Evolutionary conservation across 306 rosid genomes (phyloP).

Genomic region (Trifolium repens): DNA sequence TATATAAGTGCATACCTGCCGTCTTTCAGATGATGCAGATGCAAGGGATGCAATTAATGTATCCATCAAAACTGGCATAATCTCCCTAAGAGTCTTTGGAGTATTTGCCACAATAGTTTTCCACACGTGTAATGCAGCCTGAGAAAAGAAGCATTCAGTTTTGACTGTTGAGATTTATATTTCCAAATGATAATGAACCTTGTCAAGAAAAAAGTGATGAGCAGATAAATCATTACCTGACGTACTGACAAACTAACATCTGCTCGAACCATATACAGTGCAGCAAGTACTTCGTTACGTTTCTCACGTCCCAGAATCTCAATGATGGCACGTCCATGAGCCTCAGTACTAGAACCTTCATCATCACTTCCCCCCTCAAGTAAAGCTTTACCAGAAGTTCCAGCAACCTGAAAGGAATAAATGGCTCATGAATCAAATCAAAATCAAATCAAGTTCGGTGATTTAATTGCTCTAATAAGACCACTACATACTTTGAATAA

Average conservation of each 20-base stretch:
- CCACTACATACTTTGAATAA: conserved; percentile 77
- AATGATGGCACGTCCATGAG: conserved; percentile 98
- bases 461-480: conserved; percentile 18
- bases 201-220: background rate
- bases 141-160: conserved; percentile 33
- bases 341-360: conserved; percentile 99
- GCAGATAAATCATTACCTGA: conserved; percentile 61
- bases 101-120: conserved; percentile 97
- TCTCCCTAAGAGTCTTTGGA: conserved; percentile 93
- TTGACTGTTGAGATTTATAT: background rate
- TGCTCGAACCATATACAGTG: conserved; percentile 94
- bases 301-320: conserved; percentile 88
- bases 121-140: conserved; percentile 99
- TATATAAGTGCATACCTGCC: conserved; percentile 66
- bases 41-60: conserved; percentile 96
- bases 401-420: conserved; percentile 80
- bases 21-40: conserved; percentile 90
- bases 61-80: conserved; percentile 96
- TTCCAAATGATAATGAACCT: background rate
- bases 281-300: conserved; percentile 94
- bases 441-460: conserved; percentile 9
- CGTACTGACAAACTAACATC: conserved; percentile 98
- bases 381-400: conserved; percentile 98
- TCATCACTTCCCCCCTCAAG: conserved; percentile 99
- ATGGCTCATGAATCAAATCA: conserved; percentile 26